Evolutionary conservation across 1,139 yeast species (phyloP).

Genomic region (Taphrina betulina): DNA sequence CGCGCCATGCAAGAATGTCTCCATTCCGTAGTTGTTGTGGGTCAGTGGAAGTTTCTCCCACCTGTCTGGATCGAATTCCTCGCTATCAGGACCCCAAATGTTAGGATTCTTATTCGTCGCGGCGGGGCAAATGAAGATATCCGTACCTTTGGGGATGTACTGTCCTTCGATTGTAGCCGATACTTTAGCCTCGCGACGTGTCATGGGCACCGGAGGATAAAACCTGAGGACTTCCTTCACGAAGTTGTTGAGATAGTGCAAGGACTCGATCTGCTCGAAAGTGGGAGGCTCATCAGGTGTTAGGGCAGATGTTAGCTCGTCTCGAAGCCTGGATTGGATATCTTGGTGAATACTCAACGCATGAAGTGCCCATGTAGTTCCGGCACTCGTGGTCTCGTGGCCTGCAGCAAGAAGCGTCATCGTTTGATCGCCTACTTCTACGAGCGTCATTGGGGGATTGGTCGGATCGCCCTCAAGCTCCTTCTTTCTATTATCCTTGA

Average conservation of each 20-base stretch:
- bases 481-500: slow-evolving; percentile 35
- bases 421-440: slow-evolving; percentile 33
- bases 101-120: slow-evolving; percentile 33
- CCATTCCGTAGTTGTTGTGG: slow-evolving; percentile 34
- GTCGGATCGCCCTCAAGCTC: slow-evolving; percentile 35
- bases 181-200: slow-evolving; percentile 41
- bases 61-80: slow-evolving; percentile 37
- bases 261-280: slow-evolving; percentile 34
- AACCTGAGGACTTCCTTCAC: slow-evolving; percentile 42
- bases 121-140: slow-evolving; percentile 32
- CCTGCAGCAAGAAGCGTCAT: slow-evolving; percentile 38
- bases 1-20: slow-evolving; percentile 37
- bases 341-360: slow-evolving; percentile 34
- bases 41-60: slow-evolving; percentile 36
- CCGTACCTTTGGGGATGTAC: slow-evolving; percentile 34
- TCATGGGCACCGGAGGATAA: slow-evolving; percentile 42
- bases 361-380: slow-evolving; percentile 35
- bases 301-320: slow-evolving; percentile 33
- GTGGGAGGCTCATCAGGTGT: slow-evolving; percentile 21
- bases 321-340: slow-evolving; percentile 35
- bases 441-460: slow-evolving; percentile 34
- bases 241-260: slow-evolving; percentile 39
- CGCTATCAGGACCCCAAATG: slow-evolving; percentile 38
- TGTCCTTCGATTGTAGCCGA: slow-evolving; percentile 37
- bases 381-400: slow-evolving; percentile 38